A percentile compares a stretch with the other conserved stretches of the same genome.
Conservation (phyloP, 192 early-diverging fungal genomes). For the Paraglomus occultum region DNA sequence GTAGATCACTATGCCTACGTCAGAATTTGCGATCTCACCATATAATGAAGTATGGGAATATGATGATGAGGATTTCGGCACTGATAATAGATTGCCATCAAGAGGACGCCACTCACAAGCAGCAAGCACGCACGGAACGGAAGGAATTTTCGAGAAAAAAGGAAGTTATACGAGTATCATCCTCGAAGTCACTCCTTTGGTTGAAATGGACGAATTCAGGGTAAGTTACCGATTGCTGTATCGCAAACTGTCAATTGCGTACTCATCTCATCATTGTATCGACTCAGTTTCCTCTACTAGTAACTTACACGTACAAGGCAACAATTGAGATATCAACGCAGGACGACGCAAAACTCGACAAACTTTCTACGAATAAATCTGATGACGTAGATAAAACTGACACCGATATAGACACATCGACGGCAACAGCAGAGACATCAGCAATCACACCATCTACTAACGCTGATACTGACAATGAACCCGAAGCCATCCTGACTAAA, state of each 20-base stretch:
- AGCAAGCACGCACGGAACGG: conserved; percentile 4
- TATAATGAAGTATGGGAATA: conserved; percentile 83
- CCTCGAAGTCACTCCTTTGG: conserved; percentile 55
- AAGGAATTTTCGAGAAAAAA: conserved; percentile 59
- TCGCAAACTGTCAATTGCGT: background rate
- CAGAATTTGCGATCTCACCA: conserved; percentile 65
- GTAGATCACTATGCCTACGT: conserved; percentile 57
- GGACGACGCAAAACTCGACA: background rate
- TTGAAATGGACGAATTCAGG: conserved; percentile 48
- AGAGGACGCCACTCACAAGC: conserved; percentile 32
- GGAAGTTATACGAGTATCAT: conserved; percentile 61
- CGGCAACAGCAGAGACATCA: conserved; percentile 33
- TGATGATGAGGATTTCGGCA: conserved; percentile 58
- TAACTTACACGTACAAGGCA: conserved; percentile 50
- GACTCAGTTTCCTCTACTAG: conserved; percentile 59
- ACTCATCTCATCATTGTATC: background rate
- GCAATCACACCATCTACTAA: conserved; percentile 34
- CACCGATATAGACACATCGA: conserved; percentile 1
- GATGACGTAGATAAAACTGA: background rate
- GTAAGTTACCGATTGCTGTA: conserved; percentile 32
- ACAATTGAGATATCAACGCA: conserved; percentile 38
- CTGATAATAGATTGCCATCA: conserved; percentile 33
- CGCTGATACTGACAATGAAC: conserved; percentile 21
- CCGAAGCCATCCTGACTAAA: conserved; percentile 35
- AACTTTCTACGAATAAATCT: background rate